phyloP scores from a whole-genome alignment of 2,329 filamentous ascomycete genomes.

The Aureobasidium sp. region DNA sequence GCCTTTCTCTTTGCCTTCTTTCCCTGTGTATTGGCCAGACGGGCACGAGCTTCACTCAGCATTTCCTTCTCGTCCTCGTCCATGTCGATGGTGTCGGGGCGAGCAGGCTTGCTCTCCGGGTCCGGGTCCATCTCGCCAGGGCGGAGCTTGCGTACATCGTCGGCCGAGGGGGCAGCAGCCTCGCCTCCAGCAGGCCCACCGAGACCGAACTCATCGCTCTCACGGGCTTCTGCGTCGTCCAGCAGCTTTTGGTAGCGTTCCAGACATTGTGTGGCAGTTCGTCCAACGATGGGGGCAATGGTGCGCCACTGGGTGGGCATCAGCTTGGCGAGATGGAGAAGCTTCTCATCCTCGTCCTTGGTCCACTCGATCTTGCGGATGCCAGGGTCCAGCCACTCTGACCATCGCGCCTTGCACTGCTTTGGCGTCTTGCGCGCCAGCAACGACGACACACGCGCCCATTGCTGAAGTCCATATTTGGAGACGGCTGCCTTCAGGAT shows the following conservation, averaged over 20 bases:
- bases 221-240: conserved; percentile 88
- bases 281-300: conserved; percentile 91
- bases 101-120: conserved; percentile 89
- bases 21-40: conserved; percentile 93
- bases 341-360: conserved; percentile 95
- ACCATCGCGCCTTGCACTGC: conserved; percentile 98
- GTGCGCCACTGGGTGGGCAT: conserved; percentile 99
- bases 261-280: conserved; percentile 93
- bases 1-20: conserved; percentile 99
- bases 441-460: conserved; percentile 95
- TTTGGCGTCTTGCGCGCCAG: conserved; percentile 96
- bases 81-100: conserved; percentile 93
- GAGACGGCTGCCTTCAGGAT: conserved; percentile 93
- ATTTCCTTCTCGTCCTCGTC: conserved; percentile 99
- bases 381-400: conserved; percentile 94
- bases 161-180: conserved; percentile 77
- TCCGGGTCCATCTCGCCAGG: conserved; percentile 97
- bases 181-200: conserved; percentile 83
- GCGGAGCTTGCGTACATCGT: conserved; percentile 74
- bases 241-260: conserved; percentile 95
- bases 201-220: conserved; percentile 72
- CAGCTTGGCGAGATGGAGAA: conserved; percentile 91
- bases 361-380: conserved; percentile 99
- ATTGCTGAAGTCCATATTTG: conserved; percentile 94
- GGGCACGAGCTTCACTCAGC: conserved; percentile 92